These are phyloP conservation scores for Xylariales sp. DNA, from an alignment of 2,329 filamentous ascomycete species.

Conservation along the genomic window DNA sequence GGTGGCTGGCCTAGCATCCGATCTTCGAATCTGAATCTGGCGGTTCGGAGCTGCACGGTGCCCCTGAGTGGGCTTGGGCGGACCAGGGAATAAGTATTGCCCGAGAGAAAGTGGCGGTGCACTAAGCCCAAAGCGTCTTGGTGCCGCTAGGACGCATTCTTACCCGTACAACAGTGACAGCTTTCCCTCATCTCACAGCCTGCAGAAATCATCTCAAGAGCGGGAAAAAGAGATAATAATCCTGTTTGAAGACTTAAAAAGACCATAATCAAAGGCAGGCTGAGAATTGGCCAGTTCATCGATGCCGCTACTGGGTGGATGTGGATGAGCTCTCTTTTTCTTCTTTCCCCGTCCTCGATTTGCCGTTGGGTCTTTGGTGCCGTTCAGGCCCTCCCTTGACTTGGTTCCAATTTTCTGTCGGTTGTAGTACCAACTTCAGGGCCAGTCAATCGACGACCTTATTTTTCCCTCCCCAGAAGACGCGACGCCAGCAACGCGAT, in stretches of 20 bases:
- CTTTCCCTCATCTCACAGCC: not conserved
- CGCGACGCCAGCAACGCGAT: conserved; percentile 6
- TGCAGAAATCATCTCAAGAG: no score
- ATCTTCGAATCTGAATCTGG: no score
- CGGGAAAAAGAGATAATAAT: not conserved
- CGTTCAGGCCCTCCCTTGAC: conserved; percentile 7
- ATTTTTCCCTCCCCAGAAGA: conserved; percentile 2
- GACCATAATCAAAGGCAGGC: not conserved
- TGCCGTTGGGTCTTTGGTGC: no score
- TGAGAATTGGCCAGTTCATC: not conserved
- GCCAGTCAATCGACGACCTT: conserved; percentile 7
- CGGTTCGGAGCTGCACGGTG: no score
- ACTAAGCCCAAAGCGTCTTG: not conserved
- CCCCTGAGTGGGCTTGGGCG: no score
- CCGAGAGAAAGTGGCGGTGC: not conserved
- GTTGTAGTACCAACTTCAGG: conserved; percentile 2
- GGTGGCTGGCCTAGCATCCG: no score
- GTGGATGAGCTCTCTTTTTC: conserved; percentile 10
- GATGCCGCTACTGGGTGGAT: conserved; percentile 11
- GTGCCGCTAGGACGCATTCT: not conserved
- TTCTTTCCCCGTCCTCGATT: no score
- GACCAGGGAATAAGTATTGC: not conserved
- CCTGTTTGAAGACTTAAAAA: not conserved
- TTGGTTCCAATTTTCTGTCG: conserved; percentile 3
- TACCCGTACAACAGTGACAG: not conserved